Evolutionary conservation across 495 filamentous ascomycete genomes (phyloP), one percentile per base, ranked within the genome.

Genomic region (Trichoderma erinaceum): DNA sequence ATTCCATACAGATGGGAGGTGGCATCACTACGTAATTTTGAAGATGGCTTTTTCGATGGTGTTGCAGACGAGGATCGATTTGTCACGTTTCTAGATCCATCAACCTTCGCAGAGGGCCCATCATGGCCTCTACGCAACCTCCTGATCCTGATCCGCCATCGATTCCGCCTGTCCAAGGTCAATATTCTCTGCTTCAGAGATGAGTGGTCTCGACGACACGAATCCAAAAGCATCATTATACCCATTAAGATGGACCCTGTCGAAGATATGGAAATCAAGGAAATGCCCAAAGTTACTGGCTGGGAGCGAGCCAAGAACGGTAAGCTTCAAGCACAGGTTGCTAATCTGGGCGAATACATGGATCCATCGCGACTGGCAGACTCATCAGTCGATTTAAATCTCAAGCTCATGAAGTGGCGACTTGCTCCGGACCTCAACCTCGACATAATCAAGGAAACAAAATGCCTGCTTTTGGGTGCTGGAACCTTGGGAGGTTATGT

Each of bases 401-500:
- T 97, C 69, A 98, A 97, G 78, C 84, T 99, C 66, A 99, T 99
- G 86, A 97, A 97, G 80, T 99, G 95, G 95, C 88, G 95, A 32
- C 91, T 99, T 67, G 91, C 93, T 23, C 95, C 95, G 8, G 86
- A 86, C 58, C 81, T 99, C 27, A 85, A 98, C 74, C 87, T 99
- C 15, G 92, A 96, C 13, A 87, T 84, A 65, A 91, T 98, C 73
- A 97, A 97, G 75, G 84, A 89, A 58, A 94, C 95, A 8, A 97
- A 88, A 71, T 99, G 95, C 73, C 86, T 99, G 52, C 79, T 99
- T 41, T 88, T 99, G n/a, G 95, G 95, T 27, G 93, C 95, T 15
- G 95, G 95, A 27, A 99, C 95, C 2, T 85, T 99, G 18, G 95
- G 95, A 41, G 92, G 91, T 66, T 97, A 97, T 75, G 93, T 99